Evolutionary conservation across 2,329 filamentous ascomycete genomes (phyloP).

Genomic region (Venturia nashicola): DNA sequence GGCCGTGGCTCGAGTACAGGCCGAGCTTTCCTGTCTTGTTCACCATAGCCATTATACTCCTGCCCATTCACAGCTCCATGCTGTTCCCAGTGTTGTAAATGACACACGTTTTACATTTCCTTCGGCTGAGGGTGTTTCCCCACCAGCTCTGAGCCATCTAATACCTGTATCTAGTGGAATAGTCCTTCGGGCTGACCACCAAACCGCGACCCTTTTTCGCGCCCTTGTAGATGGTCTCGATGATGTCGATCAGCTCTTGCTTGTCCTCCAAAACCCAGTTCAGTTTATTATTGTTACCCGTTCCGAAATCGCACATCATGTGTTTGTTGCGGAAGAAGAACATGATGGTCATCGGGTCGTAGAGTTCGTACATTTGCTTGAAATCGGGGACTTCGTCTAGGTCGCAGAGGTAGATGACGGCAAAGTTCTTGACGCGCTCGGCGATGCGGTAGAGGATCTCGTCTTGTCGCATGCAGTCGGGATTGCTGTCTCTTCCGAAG

Average conservation of each 20-base stretch:
- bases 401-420: conserved; percentile 80
- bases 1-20: neutral
- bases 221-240: conserved; percentile 96
- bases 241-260: conserved; percentile 95
- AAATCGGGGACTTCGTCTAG: conserved; percentile 65
- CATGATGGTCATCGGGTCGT: conserved; percentile 14
- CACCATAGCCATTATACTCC: neutral
- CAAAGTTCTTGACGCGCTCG: conserved; percentile 86
- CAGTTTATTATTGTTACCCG: conserved; percentile 96
- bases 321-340: conserved; percentile 98
- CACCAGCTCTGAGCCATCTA: neutral
- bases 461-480: conserved; percentile 73
- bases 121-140: neutral
- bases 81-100: neutral
- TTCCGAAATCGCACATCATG: conserved; percentile 97
- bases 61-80: neutral
- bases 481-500: conserved; percentile 78
- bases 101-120: too few species aligned
- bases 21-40: neutral
- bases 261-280: conserved; percentile 97
- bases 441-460: conserved; percentile 93
- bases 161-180: conserved; percentile 12
- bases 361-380: conserved; percentile 76
- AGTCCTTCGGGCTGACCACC: conserved; percentile 77
- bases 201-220: conserved; percentile 96